Conservation (phyloP, 1,284 basidiomycete genomes). For the Inonotus hispidus region DNA sequence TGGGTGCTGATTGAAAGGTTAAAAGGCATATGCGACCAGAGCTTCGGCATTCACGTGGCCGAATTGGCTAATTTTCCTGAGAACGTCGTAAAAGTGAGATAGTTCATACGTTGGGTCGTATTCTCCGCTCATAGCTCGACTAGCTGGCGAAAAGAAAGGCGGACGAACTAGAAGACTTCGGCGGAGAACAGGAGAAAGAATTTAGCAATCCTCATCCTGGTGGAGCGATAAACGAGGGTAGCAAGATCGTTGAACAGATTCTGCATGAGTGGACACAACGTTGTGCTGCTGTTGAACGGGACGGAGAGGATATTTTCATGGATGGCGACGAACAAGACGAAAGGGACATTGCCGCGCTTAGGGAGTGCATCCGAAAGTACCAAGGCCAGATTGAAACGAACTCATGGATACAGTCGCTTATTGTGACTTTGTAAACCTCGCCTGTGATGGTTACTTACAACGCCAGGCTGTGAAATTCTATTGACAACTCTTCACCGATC, state of each 20-base stretch:
- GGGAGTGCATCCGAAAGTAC: slow-evolving; percentile 61
- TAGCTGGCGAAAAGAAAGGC: slow-evolving; percentile 93
- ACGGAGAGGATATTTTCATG: slow-evolving; percentile 57
- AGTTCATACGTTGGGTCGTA: background rate
- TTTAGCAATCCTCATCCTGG: slow-evolving; percentile 41
- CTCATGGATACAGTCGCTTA: slow-evolving; percentile 66
- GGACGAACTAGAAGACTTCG: slow-evolving; percentile 94
- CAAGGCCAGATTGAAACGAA: slow-evolving; percentile 67
- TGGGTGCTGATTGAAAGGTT: background rate
- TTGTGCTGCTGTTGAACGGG: slow-evolving; percentile 26
- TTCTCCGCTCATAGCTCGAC: background rate
- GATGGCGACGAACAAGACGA: slow-evolving; percentile 41
- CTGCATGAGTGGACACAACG: slow-evolving; percentile 67
- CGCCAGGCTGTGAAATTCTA: no score
- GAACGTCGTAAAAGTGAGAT: slow-evolving; percentile 80
- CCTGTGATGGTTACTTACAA: background rate
- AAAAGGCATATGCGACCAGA: slow-evolving; percentile 87
- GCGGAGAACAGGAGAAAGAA: slow-evolving; percentile 38
- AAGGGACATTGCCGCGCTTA: slow-evolving; percentile 62
- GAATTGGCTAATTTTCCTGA: slow-evolving; percentile 96
- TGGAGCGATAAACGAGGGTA: slow-evolving; percentile 71
- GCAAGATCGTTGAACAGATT: slow-evolving; percentile 76
- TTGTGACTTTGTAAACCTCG: slow-evolving; percentile 39
- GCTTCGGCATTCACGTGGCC: slow-evolving; percentile 98
- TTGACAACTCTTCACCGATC: no score